phyloP scores from a whole-genome alignment of 1,284 basidiomycete species.

The Heterobasidion parviporum region DNA sequence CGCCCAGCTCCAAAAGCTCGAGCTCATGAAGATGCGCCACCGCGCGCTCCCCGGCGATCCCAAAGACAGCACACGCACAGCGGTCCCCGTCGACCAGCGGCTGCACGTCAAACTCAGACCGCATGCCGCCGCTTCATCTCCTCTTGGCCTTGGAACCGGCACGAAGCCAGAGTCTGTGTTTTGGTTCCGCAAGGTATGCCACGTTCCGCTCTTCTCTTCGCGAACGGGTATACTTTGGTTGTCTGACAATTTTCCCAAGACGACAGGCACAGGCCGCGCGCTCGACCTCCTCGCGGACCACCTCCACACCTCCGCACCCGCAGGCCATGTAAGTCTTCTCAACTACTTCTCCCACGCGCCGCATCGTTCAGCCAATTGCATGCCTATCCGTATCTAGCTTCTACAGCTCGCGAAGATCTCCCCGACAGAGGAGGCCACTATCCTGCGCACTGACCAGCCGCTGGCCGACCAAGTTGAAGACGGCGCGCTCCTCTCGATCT shows the following conservation, averaged over 20 bases:
- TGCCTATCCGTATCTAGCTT: slow-evolving; percentile 2
- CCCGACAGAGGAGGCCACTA: slow-evolving; percentile 2
- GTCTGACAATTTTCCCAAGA: slow-evolving; percentile 14
- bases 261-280: slow-evolving; percentile 26
- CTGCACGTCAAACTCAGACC: slow-evolving; percentile 43
- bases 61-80: slow-evolving; percentile 35
- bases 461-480: slow-evolving; percentile 16
- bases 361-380: too few relatives aligned
- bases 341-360: too few relatives aligned
- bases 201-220: not conserved
- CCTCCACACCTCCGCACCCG: slow-evolving; percentile 14
- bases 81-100: slow-evolving; percentile 43
- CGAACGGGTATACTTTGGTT: not conserved
- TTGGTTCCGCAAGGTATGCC: slow-evolving; percentile 62
- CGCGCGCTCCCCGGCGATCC: slow-evolving; percentile 54
- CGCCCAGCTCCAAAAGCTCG: slow-evolving; percentile 46
- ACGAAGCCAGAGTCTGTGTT: slow-evolving; percentile 31
- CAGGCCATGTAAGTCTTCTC: slow-evolving; percentile 8
- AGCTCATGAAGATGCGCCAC: slow-evolving; percentile 68
- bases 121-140: slow-evolving; percentile 12
- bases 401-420: slow-evolving; percentile 8
- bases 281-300: slow-evolving; percentile 27
- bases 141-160: slow-evolving; percentile 7
- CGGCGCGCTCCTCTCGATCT: slow-evolving; percentile 8
- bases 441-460: slow-evolving; percentile 13